Evolutionary conservation across 179 eudicot genomes (phyloP), one percentile per base, ranked within the genome.

Genomic region (Beta lomatogona): DNA sequence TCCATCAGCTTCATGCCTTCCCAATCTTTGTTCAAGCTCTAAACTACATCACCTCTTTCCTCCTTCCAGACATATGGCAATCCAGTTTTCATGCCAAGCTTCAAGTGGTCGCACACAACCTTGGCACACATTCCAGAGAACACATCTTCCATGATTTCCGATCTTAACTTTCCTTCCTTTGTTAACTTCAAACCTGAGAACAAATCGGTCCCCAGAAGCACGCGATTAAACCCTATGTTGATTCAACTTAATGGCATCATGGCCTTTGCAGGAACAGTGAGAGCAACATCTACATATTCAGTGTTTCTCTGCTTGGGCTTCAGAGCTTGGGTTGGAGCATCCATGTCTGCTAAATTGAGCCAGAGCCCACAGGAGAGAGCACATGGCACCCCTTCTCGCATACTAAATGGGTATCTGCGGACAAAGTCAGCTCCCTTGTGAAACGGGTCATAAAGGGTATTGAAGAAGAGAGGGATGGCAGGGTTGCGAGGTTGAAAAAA

Each of bases 21-120:
- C 99, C 99, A 96, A 75, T 96, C 98, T 88, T 94, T 96, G 91
- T 96, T 96, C 95, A 96, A 84, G 84, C 94, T 91, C 83, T 91
- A 91, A 16, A 96, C 70, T 11, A 92, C 92, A 76, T 92, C 89
- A 4, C 99, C 98, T 77, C 95, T 88, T 69, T 94, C 98, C 28
- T 91, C 86, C 73, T 98, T 93, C 94, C 92, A 94, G 68, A 96
- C 98, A 28, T 96, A 96, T 0, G 99, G 99, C 71, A 96, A 82
- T 80, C 98, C 99, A 36, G 85, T 94, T 78, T 96, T 96, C 61
- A 96, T 97, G 52, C 99, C 98, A 0, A 88, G 70, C 67, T 89
- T 88, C 83, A 96, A 45, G 86, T 96, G 98, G 81, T 96, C 98
- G 50, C 97, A 91, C 1, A 94, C 85, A 16, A 89, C 91, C 87